Conservation (phyloP, 495 filamentous ascomycete species). For the Parachaetomium inaequale region DNA sequence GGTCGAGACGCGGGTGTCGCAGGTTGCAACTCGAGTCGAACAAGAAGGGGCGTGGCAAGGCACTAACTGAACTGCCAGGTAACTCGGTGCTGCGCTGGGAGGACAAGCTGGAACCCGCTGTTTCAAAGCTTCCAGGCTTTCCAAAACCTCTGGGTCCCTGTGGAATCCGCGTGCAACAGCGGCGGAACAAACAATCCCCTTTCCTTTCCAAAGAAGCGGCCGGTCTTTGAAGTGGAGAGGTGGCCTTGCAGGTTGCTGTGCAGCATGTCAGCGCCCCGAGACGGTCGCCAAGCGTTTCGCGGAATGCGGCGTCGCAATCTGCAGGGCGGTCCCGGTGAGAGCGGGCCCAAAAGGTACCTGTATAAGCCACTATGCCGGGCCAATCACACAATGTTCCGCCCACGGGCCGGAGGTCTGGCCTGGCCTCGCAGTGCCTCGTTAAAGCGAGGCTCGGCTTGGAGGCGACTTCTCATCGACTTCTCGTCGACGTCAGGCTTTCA, state of each 20-base stretch:
- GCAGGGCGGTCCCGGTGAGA: background rate
- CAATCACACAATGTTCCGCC: background rate
- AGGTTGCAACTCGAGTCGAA: background rate
- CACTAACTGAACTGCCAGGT: no score
- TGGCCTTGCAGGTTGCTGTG: conserved; percentile 7
- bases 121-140: background rate
- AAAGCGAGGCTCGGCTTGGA: background rate
- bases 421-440: no score
- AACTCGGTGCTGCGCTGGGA: no score
- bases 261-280: background rate
- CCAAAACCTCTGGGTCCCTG: background rate
- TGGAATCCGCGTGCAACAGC: background rate
- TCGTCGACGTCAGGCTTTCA: no score
- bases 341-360: background rate
- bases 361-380: background rate
- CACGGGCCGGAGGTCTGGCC: no score
- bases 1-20: background rate
- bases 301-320: conserved; percentile 7
- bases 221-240: conserved; percentile 12
- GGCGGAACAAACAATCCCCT: background rate
- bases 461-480: background rate
- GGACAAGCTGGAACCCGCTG: background rate
- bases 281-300: conserved; percentile 1
- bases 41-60: background rate
- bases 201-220: background rate